Percentiles rank a stretch among this genome's conserved stretches.
phyloP scores from a whole-genome alignment of 495 filamentous ascomycete species.

The Xylaria scruposa region DNA sequence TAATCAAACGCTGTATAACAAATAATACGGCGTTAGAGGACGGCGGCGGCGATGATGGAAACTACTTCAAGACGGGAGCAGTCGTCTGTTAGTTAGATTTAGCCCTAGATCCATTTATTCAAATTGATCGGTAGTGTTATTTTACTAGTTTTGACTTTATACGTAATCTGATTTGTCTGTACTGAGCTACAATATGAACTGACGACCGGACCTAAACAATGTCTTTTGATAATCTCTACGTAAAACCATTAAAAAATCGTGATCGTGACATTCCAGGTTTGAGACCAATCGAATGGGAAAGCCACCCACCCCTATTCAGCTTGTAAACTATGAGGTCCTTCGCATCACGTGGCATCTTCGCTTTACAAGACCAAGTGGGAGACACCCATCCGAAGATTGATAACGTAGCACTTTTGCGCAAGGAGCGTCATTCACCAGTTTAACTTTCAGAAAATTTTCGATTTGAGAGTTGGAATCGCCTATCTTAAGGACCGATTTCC shows the following conservation, averaged over 20 bases:
- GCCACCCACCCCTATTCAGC: background rate
- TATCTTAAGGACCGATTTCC: background rate
- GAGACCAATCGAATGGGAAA: background rate
- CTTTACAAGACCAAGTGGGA: background rate
- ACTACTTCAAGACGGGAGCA: background rate
- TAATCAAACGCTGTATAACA: background rate
- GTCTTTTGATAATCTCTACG: background rate
- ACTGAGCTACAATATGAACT: background rate
- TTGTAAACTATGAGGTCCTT: background rate
- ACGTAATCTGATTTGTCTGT: background rate
- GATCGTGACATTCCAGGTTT: background rate
- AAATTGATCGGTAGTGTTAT: background rate
- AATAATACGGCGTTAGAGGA: conserved; percentile 14
- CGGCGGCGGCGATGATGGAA: background rate
- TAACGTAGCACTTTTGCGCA: background rate
- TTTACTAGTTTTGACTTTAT: background rate
- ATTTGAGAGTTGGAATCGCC: background rate
- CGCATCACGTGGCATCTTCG: background rate
- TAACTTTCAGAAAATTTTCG: background rate
- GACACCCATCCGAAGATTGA: background rate
- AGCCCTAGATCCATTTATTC: background rate
- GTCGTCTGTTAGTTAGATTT: conserved; percentile 7
- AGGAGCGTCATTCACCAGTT: background rate
- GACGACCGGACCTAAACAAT: background rate
- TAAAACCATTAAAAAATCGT: background rate